These are phyloP conservation scores for Lactarius deliciosus DNA, from an alignment of 768 basidiomycete genomes.

Conservation along the genomic window DNA sequence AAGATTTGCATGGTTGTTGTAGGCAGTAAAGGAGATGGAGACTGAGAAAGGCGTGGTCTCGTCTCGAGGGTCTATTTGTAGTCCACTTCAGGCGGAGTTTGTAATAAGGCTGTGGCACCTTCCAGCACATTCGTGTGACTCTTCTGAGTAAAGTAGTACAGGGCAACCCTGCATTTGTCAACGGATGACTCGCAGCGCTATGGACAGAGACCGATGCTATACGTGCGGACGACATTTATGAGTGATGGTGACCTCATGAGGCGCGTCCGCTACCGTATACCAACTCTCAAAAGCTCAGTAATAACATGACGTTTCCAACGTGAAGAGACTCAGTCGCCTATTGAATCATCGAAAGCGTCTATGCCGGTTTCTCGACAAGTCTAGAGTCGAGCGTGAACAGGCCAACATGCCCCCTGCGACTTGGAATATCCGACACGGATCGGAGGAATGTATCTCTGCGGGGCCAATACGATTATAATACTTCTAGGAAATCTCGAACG, in stretches of 20 bases:
- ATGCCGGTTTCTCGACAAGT: not conserved
- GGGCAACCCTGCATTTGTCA: too few relatives aligned
- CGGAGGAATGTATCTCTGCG: not conserved
- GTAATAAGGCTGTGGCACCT: constrained; percentile 3
- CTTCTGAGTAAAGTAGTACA: not conserved
- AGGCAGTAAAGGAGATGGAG: not conserved
- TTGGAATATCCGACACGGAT: not conserved
- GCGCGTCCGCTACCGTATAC: not conserved
- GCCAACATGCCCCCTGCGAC: not conserved
- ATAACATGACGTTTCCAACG: not conserved
- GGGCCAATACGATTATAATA: not conserved
- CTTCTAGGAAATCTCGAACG: not conserved
- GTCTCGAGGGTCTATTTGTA: constrained; percentile 7
- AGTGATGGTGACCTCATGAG: not conserved
- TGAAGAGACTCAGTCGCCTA: not conserved
- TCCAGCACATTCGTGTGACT: constrained; percentile 8
- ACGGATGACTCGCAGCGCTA: not conserved
- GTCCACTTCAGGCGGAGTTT: constrained; percentile 18
- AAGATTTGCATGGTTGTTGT: constrained; percentile 48
- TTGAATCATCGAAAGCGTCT: not conserved
- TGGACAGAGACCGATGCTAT: not conserved
- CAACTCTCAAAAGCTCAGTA: not conserved
- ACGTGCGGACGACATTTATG: not conserved
- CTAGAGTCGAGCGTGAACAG: not conserved
- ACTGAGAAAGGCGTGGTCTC: not conserved